phyloP scores from a whole-genome alignment of 2,329 filamentous ascomycete species.

The Chaetothyriales sp. region DNA sequence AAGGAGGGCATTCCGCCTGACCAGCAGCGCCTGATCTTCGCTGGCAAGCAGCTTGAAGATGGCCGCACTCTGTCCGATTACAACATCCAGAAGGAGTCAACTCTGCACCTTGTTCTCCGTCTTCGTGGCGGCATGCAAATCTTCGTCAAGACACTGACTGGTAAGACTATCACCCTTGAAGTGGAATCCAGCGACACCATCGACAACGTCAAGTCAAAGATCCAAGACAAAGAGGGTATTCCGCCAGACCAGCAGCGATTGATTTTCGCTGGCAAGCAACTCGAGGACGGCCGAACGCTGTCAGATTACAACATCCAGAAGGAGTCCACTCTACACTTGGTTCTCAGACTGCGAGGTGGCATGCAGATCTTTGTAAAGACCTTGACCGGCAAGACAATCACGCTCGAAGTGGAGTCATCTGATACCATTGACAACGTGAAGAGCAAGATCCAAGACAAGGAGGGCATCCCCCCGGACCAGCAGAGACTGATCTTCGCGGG shows the following conservation, averaged over 20 bases:
- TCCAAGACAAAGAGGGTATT: constrained; percentile 68
- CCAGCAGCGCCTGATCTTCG: constrained; percentile 91
- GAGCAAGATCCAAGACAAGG: constrained; percentile 68
- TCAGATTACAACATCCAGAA: constrained; percentile 97
- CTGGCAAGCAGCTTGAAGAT: constrained; percentile 91
- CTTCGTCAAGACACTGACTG: constrained; percentile 47
- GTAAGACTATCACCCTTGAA: constrained; percentile 89
- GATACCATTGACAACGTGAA: constrained; percentile 62
- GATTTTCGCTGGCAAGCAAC: constrained; percentile 86
- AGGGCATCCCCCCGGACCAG: constrained; percentile 59
- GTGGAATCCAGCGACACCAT: constrained; percentile 84
- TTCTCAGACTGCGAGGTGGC: constrained; percentile 68
- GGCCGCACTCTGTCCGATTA: constrained; percentile 82
- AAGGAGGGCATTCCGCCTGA: constrained; percentile 95
- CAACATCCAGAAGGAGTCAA: constrained; percentile 91
- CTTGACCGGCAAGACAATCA: constrained; percentile 60
- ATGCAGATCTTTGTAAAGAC: constrained; percentile 82
- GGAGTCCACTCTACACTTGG: constrained; percentile 68
- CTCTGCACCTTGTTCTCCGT: constrained; percentile 72
- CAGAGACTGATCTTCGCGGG: constrained; percentile 58
- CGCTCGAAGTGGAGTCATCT: constrained; percentile 52
- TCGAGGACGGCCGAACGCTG: constrained; percentile 82
- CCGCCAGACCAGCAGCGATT: constrained; percentile 88
- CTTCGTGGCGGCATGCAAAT: constrained; percentile 66
- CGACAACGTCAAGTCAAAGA: constrained; percentile 90